Base-by-base conservation (phyloP, 176 grass and related monocot genomes). In the Oryza longistaminata region DNA sequence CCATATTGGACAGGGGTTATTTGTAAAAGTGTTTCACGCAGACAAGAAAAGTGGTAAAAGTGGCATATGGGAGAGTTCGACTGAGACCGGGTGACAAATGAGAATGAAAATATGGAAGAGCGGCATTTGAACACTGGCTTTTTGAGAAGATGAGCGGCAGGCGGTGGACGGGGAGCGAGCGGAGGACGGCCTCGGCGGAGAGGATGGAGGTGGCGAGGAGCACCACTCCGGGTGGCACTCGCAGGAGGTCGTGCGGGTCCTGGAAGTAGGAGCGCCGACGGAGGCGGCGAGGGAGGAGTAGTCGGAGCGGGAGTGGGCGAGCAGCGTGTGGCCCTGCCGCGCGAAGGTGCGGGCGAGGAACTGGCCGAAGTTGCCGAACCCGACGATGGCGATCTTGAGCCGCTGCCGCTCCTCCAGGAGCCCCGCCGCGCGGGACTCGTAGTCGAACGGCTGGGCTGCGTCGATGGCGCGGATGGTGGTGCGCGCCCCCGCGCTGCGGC, bases 141-240 rank as follows among this genome's bases (percentile, higher is more conserved):
- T 31, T 31, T 31, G 29, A 31, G 26, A 31, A 3, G 29, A 31
- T 31, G 2, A 2, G n/a, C n/a, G n/a, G n/a, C n/a, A n/a, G 90
- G 13, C 95, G 90, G 80, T 97, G 92, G 0, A 97, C 49, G 1
- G 92, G 95, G 80, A 97, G 88, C 19, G 81, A 87, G 14, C 70
- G 88, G 44, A 97, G 84, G 25, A 97, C 92, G 33, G 70, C 74
- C 70, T 92, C 81, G 0, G 92, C 70, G 2, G 95, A 97, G 46
- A 97, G 88, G 68, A 97, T 92, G 68, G 95, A 97, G 40, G 95
- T 92, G 35, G 83, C 68, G 0, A 97, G 87, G 70, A 94, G 13
- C 5, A 97, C 95, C 26, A 94, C 95, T 94, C 95, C 0, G 95
- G 95, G 70, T 94, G 95, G 60, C 79, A 90, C 85, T 97, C 95